These are phyloP conservation scores for Taxawa tesnikishii DNA, from an alignment of 2,329 filamentous ascomycete genomes.

Conservation along the genomic window DNA sequence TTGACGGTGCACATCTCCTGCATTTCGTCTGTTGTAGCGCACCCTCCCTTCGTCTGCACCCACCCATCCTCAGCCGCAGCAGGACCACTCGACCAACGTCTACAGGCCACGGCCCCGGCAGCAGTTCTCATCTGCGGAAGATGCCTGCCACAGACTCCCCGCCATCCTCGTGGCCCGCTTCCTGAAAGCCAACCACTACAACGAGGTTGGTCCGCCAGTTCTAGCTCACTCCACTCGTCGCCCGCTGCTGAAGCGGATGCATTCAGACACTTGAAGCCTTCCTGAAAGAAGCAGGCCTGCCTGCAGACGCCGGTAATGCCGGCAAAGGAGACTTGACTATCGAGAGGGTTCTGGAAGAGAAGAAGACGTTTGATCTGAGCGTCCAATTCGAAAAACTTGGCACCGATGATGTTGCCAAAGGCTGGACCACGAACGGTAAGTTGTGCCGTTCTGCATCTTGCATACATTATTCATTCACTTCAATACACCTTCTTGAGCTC, in stretches of 20 bases:
- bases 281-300: constrained; percentile 42
- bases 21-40: no score
- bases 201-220: constrained; percentile 15
- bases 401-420: constrained; percentile 24
- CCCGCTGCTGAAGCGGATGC: constrained; percentile 2
- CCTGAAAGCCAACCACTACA: constrained; percentile 23
- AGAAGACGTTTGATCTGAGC: constrained; percentile 44
- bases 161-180: constrained; percentile 24
- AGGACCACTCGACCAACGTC: neutral
- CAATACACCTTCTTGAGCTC: neutral
- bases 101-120: neutral
- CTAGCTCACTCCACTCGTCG: neutral
- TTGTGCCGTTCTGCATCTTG: neutral
- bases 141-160: constrained; percentile 23
- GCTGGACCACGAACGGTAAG: constrained; percentile 8
- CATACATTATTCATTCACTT: neutral
- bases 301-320: constrained; percentile 33
- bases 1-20: no score
- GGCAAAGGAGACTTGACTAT: constrained; percentile 39
- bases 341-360: constrained; percentile 49
- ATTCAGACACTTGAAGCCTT: constrained; percentile 44
- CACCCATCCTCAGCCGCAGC: no score
- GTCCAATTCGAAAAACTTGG: constrained; percentile 44
- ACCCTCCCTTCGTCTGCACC: no score
- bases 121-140: neutral